A percentile compares a stretch with the other conserved stretches of the same genome.
phyloP scores from a whole-genome alignment of 2,329 filamentous ascomycete species.

The Nemania sp. region DNA sequence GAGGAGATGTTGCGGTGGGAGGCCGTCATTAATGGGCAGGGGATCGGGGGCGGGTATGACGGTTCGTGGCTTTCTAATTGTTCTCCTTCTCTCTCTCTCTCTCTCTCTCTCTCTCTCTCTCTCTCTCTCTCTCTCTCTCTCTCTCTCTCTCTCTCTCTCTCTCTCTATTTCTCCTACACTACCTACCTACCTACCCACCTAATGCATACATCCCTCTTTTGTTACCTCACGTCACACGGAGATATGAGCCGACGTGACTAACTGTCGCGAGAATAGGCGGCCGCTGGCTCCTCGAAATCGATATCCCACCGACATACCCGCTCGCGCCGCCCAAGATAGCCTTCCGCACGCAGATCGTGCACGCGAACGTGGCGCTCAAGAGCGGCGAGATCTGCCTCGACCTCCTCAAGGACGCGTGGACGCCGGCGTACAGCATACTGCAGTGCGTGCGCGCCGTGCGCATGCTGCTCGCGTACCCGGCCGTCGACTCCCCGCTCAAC shows the following conservation, averaged over 20 bases:
- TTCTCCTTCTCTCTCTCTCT: too few relatives aligned
- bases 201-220: background rate
- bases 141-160: background rate
- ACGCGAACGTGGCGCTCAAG: constrained; percentile 78
- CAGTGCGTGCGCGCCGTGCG: constrained; percentile 79
- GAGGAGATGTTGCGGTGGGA: constrained; percentile 69
- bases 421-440: constrained; percentile 84
- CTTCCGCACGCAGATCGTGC: constrained; percentile 87
- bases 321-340: constrained; percentile 78
- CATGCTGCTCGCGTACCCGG: constrained; percentile 75
- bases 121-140: background rate
- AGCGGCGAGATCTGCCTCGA: constrained; percentile 96
- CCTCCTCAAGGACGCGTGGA: constrained; percentile 83
- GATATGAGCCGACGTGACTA: constrained; percentile 12
- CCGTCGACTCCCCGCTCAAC: constrained; percentile 81
- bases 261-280: constrained; percentile 67
- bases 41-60: constrained; percentile 67
- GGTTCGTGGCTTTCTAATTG: constrained; percentile 58
- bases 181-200: background rate
- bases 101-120: background rate
- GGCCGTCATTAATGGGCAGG: constrained; percentile 70
- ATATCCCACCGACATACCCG: constrained; percentile 83
- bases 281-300: constrained; percentile 84
- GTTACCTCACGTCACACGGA: too few relatives aligned
- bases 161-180: background rate